These are phyloP conservation scores for Curvularia eragrostidis DNA, from an alignment of 2,329 filamentous ascomycete genomes.

Conservation along the genomic window DNA sequence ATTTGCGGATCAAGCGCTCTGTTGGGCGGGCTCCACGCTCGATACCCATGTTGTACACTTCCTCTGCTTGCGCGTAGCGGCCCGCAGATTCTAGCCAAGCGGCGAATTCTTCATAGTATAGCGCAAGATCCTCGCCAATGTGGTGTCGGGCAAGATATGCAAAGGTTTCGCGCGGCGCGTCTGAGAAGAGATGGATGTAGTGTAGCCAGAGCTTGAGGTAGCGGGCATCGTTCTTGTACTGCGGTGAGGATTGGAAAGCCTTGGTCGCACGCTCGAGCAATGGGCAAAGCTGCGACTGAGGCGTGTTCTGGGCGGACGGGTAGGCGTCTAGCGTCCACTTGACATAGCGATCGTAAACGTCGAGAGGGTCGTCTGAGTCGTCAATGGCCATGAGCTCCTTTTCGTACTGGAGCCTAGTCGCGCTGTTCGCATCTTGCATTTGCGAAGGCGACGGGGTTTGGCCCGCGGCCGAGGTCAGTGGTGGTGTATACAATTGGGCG, in stretches of 20 bases:
- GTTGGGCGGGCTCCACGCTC: slow-evolving; percentile 85
- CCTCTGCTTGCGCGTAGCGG: slow-evolving; percentile 88
- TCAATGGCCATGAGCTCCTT: slow-evolving; percentile 77
- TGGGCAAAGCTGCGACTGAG: slow-evolving; percentile 86
- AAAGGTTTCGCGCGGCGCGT: slow-evolving; percentile 91
- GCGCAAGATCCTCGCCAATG: slow-evolving; percentile 83
- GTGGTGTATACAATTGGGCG: slow-evolving; percentile 78
- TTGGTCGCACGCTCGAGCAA: slow-evolving; percentile 93
- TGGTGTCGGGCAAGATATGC: slow-evolving; percentile 87
- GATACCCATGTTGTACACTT: slow-evolving; percentile 89
- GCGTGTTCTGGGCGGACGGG: slow-evolving; percentile 88
- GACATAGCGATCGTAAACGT: slow-evolving; percentile 95
- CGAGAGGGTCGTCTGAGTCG: slow-evolving; percentile 93
- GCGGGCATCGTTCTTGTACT: slow-evolving; percentile 94
- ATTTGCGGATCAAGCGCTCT: slow-evolving; percentile 84
- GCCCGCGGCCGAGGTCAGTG: slow-evolving; percentile 55
- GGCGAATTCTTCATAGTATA: slow-evolving; percentile 98
- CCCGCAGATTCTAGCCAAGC: slow-evolving; percentile 86
- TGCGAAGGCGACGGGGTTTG: slow-evolving; percentile 65
- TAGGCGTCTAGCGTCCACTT: slow-evolving; percentile 97
- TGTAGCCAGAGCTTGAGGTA: slow-evolving; percentile 94
- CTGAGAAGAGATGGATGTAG: slow-evolving; percentile 91
- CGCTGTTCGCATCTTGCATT: slow-evolving; percentile 78
- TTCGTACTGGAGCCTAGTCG: slow-evolving; percentile 83
- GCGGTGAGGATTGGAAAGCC: slow-evolving; percentile 79